Conservation (phyloP, 192 early-diverging fungal genomes). For the Mortierella hygrophila region DNA sequence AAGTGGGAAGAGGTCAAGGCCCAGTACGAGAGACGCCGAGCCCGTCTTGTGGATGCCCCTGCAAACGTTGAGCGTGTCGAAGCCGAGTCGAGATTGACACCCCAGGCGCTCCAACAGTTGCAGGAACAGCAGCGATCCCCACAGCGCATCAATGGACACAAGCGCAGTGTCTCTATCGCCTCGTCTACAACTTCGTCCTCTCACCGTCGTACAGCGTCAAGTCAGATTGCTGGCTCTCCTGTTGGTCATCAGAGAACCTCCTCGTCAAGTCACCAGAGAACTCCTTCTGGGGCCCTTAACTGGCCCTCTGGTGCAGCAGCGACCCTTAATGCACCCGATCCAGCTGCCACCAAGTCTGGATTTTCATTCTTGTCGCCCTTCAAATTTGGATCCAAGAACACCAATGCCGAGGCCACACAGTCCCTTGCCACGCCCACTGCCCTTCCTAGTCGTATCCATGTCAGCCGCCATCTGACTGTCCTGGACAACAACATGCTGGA, state of each 20-base stretch:
- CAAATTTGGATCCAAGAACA: conserved; percentile 35
- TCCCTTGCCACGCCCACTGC: background rate
- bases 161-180: conserved; percentile 21
- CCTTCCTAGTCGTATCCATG: conserved; percentile 45
- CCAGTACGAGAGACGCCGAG: conserved; percentile 31
- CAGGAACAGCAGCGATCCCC: conserved; percentile 26
- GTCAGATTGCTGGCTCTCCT: background rate
- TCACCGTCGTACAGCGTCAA: conserved; percentile 23
- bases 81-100: conserved; percentile 14
- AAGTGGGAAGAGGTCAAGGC: conserved; percentile 51
- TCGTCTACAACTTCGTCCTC: conserved; percentile 31
- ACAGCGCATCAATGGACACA: conserved; percentile 7
- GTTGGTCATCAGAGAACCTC: conserved; percentile 25
- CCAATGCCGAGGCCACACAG: background rate
- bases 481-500: conserved; percentile 51
- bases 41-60: conserved; percentile 30
- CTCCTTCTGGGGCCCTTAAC: conserved; percentile 16
- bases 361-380: conserved; percentile 45
- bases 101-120: conserved; percentile 26
- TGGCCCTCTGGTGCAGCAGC: conserved; percentile 50
- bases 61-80: conserved; percentile 15
- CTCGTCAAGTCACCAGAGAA: conserved; percentile 28
- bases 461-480: conserved; percentile 36
- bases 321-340: background rate
- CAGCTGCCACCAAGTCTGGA: conserved; percentile 13